Percentiles rank a stretch among this genome's conserved stretches.
phyloP scores from a whole-genome alignment of 495 filamentous ascomycete species.

The Hypoxylon trugodes region DNA sequence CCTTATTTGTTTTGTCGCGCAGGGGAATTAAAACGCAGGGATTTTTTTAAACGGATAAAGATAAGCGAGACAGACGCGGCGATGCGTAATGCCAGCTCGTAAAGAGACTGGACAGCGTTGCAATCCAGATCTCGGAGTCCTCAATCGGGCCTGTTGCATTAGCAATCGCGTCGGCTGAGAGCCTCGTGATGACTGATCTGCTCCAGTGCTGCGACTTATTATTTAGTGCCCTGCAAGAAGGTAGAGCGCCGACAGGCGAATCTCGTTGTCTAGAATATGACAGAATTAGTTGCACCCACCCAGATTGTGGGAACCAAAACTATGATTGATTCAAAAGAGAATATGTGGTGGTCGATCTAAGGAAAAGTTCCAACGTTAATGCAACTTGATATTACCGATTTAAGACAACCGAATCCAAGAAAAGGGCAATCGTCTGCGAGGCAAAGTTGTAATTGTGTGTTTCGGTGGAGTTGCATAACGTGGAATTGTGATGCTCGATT shows the following conservation, averaged over 20 bases:
- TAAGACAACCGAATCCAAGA: neutral
- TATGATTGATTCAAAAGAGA: no score
- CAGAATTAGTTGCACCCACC: slow-evolving; percentile 1
- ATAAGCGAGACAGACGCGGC: slow-evolving; percentile 1
- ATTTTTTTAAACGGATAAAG: neutral
- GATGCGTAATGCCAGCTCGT: slow-evolving; percentile 6
- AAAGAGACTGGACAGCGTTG: slow-evolving; percentile 18
- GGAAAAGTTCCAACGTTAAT: no score
- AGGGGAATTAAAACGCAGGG: neutral
- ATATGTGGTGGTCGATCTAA: no score
- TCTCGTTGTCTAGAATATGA: neutral
- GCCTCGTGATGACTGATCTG: slow-evolving; percentile 30
- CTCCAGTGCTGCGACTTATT: neutral
- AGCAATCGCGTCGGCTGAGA: slow-evolving; percentile 27
- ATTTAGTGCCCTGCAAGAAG: slow-evolving; percentile 17
- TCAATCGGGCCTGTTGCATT: slow-evolving; percentile 31
- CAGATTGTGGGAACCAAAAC: neutral
- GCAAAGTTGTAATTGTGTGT: neutral
- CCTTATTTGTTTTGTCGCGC: neutral
- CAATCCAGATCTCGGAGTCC: slow-evolving; percentile 23
- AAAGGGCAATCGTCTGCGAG: slow-evolving; percentile 27
- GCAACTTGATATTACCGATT: slow-evolving; percentile 4
- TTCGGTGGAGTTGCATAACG: neutral
- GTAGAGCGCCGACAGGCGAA: slow-evolving; percentile 1
- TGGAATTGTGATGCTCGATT: slow-evolving; percentile 16